Percentiles rank a stretch among this genome's conserved stretches.
Conservation (phyloP, 2,329 filamentous ascomycete species). For the Huntiella decipiens region DNA sequence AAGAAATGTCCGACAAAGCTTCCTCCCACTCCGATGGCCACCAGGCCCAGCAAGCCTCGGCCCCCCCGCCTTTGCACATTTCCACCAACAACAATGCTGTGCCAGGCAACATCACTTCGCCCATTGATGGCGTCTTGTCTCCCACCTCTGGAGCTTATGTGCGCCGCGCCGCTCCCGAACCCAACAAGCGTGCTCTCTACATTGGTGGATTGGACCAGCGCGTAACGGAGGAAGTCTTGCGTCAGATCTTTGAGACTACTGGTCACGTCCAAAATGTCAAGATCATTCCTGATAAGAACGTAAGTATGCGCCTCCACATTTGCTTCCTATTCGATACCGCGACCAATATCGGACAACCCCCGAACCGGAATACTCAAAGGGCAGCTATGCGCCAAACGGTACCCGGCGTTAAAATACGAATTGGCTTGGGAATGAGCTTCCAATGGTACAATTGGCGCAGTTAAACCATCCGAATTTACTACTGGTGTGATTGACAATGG, state of each 20-base stretch:
- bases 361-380: no score
- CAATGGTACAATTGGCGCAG: no score
- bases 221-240: conserved; percentile 87
- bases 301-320: conserved; percentile 31
- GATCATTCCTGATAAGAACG: conserved; percentile 99
- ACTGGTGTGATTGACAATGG: no score
- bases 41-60: conserved; percentile 68
- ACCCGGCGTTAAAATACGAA: no score
- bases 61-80: conserved; percentile 79
- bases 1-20: conserved; percentile 51
- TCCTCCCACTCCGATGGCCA: conserved; percentile 33
- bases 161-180: conserved; percentile 84
- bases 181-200: conserved; percentile 94
- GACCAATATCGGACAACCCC: no score
- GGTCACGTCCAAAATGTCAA: conserved; percentile 97
- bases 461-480: no score
- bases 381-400: no score
- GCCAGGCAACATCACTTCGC: conserved; percentile 78
- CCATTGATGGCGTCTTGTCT: conserved; percentile 65
- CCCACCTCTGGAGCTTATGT: conserved; percentile 67
- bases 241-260: conserved; percentile 96
- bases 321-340: no score
- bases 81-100: conserved; percentile 93
- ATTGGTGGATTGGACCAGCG: conserved; percentile 87
- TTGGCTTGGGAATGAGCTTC: no score